Evolutionary conservation across 2,329 filamentous ascomycete species (phyloP).

Genomic region (Exophiala phaeomuriformis): DNA sequence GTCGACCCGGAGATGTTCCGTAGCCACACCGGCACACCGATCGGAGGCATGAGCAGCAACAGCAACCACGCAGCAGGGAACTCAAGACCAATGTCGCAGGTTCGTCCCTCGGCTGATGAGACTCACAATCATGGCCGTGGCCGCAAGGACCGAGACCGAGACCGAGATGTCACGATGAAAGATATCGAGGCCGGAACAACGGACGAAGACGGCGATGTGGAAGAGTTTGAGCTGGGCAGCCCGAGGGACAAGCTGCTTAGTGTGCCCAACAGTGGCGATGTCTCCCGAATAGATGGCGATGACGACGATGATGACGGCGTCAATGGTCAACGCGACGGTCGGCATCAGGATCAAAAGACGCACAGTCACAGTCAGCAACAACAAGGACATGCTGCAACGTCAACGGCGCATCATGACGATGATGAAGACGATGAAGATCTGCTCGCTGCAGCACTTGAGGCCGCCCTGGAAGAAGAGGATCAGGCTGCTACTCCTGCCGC

Average conservation of each 20-base stretch:
- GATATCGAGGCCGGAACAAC: slow-evolving; percentile 33
- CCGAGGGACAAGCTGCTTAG: slow-evolving; percentile 11
- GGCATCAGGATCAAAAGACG: neutral
- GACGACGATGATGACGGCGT: neutral
- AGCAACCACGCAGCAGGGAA: neutral
- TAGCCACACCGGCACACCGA: slow-evolving; percentile 20
- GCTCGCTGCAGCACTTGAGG: slow-evolving; percentile 53
- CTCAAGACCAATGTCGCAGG: neutral
- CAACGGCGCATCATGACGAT: slow-evolving; percentile 25
- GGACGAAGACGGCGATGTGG: slow-evolving; percentile 41
- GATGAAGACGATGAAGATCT: slow-evolving; percentile 44
- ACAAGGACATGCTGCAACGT: slow-evolving; percentile 7
- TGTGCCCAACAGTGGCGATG: slow-evolving; percentile 5
- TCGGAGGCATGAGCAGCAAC: slow-evolving; percentile 11
- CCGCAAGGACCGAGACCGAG: slow-evolving; percentile 3
- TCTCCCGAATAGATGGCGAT: slow-evolving; percentile 7
- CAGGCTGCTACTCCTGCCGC: slow-evolving; percentile 36
- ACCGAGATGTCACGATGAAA: slow-evolving; percentile 28
- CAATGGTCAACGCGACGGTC: neutral
- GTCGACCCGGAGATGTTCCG: slow-evolving; percentile 23
- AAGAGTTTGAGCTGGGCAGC: slow-evolving; percentile 33
- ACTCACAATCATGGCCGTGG: too few species aligned
- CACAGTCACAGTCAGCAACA: slow-evolving; percentile 1
- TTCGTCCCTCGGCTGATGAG: neutral
- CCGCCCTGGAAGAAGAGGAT: slow-evolving; percentile 43